phyloP scores from a whole-genome alignment of 441 rosid genomes.

The Croton laevigatus region DNA sequence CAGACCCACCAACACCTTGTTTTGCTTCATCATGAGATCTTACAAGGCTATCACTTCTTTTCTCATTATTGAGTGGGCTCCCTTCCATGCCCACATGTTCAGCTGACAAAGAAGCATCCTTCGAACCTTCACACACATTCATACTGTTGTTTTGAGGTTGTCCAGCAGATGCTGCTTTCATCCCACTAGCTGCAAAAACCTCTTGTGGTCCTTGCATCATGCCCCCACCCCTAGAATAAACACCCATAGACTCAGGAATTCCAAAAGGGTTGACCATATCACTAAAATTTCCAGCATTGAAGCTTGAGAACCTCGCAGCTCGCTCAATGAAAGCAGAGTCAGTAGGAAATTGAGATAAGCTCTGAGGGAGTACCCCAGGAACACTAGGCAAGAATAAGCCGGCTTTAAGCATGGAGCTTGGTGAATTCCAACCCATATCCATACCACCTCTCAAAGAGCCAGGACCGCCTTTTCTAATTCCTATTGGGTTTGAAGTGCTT shows the following conservation, averaged over 20 bases:
- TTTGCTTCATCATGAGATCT: conserved; percentile 55
- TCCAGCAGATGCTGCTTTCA: conserved; percentile 40
- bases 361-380: conserved; percentile 56
- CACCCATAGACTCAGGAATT: conserved; percentile 53
- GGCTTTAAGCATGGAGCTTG: conserved; percentile 56
- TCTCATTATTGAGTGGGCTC: conserved; percentile 44
- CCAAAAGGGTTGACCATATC: conserved; percentile 68
- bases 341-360: conserved; percentile 83
- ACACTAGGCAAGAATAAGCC: conserved; percentile 55
- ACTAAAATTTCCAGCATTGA: conserved; percentile 69
- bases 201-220: conserved; percentile 54
- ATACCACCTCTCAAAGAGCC: conserved; percentile 38
- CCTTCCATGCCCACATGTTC: conserved; percentile 41
- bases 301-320: conserved; percentile 88
- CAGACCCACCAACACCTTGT: conserved; percentile 62
- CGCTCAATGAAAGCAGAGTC: conserved; percentile 93
- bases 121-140: conserved; percentile 48
- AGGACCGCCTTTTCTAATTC: conserved; percentile 38
- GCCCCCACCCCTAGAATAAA: conserved; percentile 50
- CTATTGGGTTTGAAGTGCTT: conserved; percentile 40
- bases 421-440: conserved; percentile 72
- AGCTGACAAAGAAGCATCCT: conserved; percentile 42
- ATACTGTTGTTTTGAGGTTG: conserved; percentile 47
- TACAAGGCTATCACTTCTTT: conserved; percentile 44
- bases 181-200: conserved; percentile 32